Base-by-base conservation (phyloP, 75 land plant genomes). In the Isoetes taiwanensis region DNA sequence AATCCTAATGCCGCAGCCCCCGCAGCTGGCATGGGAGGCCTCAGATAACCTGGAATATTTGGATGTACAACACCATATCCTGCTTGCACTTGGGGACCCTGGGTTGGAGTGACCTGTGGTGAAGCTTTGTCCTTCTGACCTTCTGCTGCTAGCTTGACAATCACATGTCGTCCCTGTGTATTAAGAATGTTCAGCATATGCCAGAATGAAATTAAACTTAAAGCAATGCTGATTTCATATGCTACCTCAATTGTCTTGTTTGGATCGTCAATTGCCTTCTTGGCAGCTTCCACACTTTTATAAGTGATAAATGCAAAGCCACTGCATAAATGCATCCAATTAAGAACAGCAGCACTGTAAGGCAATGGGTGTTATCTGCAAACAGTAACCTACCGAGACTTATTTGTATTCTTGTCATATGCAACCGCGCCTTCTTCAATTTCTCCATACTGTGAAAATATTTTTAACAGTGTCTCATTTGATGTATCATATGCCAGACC, bases 361-460 rank as follows among this genome's bases (percentile, higher is more conserved):
- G 53, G 16, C n/a, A 37, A 34, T 35, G 30, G 19, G 10, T 41
- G 23, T 0, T 8, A 24, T 17, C 30, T 6, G 56, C 35, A 57
- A n/a, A 59, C 29, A 11, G 29, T 1, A 29, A 19, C 24, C 11
- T 43, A 78, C 80, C 80, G 65, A 46, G 85, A 81, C 54, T 78
- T 77, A 30, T 67, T 78, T 42, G 85, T 78, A 30, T 71, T 77
- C 56, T 84, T 84, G 54, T 84, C 88, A 72, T 75, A 84, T 33
- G 85, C 88, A 69, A 84, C 81, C 14, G 85, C 81, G 41, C 88
- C 88, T 75, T 84, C 88, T 48, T 81, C 85, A 59, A 84, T 84
- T 43, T 81, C 88, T 43, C 88, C 88, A 66, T 81, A 69, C 64
- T 72, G 80, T 16, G 69, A 71, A 46, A 84, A 84, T 21, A 72